A percentile compares a stretch with the other conserved stretches of the same genome.
Evolutionary conservation across 2,329 filamentous ascomycete genomes (phyloP).

Genomic region (Aspergillus tanneri): DNA sequence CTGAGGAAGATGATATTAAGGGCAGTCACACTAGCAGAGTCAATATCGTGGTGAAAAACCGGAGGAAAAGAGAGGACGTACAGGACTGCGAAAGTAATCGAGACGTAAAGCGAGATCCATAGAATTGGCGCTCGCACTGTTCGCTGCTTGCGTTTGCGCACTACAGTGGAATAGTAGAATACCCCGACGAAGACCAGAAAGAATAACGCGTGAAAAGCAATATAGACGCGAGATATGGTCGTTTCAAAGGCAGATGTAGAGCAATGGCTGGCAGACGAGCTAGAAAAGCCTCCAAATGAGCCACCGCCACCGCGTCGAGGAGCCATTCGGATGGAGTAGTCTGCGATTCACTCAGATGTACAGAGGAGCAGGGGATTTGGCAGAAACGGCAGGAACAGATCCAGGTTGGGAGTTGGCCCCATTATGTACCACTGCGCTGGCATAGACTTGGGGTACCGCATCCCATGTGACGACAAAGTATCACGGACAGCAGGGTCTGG

Average conservation of each 20-base stretch:
- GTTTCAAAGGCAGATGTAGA: conserved; percentile 8
- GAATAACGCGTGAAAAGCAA: conserved; percentile 19
- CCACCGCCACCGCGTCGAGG: conserved; percentile 1
- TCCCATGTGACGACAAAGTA: background rate
- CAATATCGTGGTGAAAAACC: background rate
- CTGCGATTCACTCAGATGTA: background rate
- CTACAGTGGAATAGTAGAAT: background rate
- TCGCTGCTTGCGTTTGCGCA: conserved; percentile 4
- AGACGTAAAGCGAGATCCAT: conserved; percentile 12
- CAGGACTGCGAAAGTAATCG: conserved; percentile 13
- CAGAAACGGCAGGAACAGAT: background rate
- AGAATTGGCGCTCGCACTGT: background rate
- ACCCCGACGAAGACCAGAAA: conserved; percentile 13
- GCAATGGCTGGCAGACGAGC: background rate
- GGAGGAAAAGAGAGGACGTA: background rate
- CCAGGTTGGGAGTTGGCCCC: background rate
- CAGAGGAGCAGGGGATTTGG: background rate
- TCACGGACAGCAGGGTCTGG: background rate
- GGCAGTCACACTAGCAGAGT: background rate
- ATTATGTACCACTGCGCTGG: background rate
- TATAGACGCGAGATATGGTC: background rate
- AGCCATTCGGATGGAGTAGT: background rate
- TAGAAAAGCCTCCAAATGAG: background rate
- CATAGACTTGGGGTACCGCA: background rate
- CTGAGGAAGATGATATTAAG: conserved; percentile 7